Base-by-base conservation (phyloP, 2,329 filamentous ascomycete genomes). In the Fusarium sp. region DNA sequence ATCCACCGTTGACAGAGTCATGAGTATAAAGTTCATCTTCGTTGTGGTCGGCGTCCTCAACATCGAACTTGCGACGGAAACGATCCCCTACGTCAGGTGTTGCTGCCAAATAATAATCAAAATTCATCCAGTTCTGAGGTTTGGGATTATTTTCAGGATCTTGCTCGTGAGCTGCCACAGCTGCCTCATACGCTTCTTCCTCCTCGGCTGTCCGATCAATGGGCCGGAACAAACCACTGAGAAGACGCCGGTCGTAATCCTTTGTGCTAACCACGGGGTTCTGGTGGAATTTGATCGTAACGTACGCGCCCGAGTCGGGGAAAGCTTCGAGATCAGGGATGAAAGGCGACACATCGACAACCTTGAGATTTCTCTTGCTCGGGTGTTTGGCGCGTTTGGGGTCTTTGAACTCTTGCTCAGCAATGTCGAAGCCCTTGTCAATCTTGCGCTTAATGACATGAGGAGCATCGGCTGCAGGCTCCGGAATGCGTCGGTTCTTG, bases 381-480 rank as follows among this genome's bases (percentile, higher is more conserved):
- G 88, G 90, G 76, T 91, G 89, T 74, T 84, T 87, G 69, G 90
- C 82, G 44, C 84, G 83, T 69, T 81, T 85, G 69, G 84, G 84
- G 69, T 90, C 86, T 78, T 86, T 87, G 61, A 90, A 82, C 45
- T 87, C 86, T 44, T 83, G 79, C 69, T 86, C 85, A 7, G 89
- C 87, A 36, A 84, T 79, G 61, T 87, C 84, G 78, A 91, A 92
- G 79, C 86, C 84, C 80, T 87, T 87, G 74, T 90, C 88, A 71
- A 90, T 94, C 87, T 86, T 91, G 83, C 82, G 90, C 85, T 86
- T 89, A 85, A 91, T 93, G 84, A 83, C 90, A 79, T 86, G 91
- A 65, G 88, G 90, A 14, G 88, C 90, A 78, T 90, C 89, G 73
- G 86, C 86, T 72, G 90, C 88, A 14, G 86, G 81, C 71, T 90